A percentile compares a stretch with the other conserved stretches of the same genome.
Conservation (phyloP, 192 early-diverging fungal species). For the Coemansia sp. region DNA sequence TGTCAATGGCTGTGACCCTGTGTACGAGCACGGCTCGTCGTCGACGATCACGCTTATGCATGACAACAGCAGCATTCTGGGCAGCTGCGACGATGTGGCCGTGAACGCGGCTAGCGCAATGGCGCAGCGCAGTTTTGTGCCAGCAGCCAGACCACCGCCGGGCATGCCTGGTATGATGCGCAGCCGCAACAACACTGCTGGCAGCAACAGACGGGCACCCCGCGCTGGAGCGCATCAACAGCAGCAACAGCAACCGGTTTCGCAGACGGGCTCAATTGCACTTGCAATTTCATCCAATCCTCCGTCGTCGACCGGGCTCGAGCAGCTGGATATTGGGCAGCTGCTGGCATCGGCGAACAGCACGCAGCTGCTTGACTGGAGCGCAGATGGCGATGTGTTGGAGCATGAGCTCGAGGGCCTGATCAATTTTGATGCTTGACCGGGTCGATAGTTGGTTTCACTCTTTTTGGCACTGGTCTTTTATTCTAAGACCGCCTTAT, state of each 20-base stretch:
- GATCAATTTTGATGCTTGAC: slow-evolving; percentile 50
- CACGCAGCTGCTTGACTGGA: slow-evolving; percentile 34
- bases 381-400: slow-evolving; percentile 35
- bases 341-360: slow-evolving; percentile 19
- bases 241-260: background rate
- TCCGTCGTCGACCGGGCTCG: slow-evolving; percentile 29
- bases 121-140: background rate
- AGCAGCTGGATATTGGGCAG: slow-evolving; percentile 26
- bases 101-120: background rate
- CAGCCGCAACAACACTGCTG: slow-evolving; percentile 2
- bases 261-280: slow-evolving; percentile 1
- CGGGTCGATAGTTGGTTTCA: background rate
- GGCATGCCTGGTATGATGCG: slow-evolving; percentile 38
- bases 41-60: slow-evolving; percentile 54
- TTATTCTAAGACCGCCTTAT: background rate
- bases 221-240: background rate
- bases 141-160: slow-evolving; percentile 32
- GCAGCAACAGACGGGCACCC: background rate
- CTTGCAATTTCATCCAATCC: slow-evolving; percentile 41
- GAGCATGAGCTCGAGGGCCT: slow-evolving; percentile 55
- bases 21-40: slow-evolving; percentile 39
- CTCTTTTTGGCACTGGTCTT: background rate
- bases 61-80: slow-evolving; percentile 27
- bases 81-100: slow-evolving; percentile 18
- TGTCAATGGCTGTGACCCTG: background rate